Evolutionary conservation across 2,329 filamentous ascomycete genomes (phyloP), one percentile per base, ranked within the genome.

Genomic region (Colletotrichum godetiae): DNA sequence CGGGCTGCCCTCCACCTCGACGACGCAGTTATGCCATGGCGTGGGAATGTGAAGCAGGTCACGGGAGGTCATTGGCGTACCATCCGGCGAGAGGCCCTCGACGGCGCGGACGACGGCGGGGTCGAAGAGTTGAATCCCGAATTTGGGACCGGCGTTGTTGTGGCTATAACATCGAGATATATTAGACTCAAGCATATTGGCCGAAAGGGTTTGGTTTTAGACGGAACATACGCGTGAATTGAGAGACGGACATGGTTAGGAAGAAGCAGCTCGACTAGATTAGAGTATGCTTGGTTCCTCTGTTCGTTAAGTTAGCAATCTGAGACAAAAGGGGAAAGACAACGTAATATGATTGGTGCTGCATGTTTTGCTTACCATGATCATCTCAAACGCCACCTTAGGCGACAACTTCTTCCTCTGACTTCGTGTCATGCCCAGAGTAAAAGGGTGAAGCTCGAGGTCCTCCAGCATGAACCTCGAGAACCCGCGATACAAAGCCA

Each of bases 401-500:
- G 77, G 58, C 12, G 80, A 78, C 13, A 78, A 77, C 67, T 80
- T 81, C 72, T 79, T 79, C 56, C 77, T 75, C 67, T 79, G 76
- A 19, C 76, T 81, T 15, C 77, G 78, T 42, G 75, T 79, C 70
- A 79, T 75, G 4, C 61, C 58, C n/a, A 69, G 72, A 5, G 79
- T 79, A 11, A 75, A 77, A 0, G 75, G 76, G 55, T 79, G 79
- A 2, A 75, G 75, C 35, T 78, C 76, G 5, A 81, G 75, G 66
- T 82, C 81, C 67, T 82, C 78, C 31, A 82, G 76, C 80, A 82
- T 92, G 56, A 93, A 83, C 49, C 90, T 89, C 29, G 91, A 91
- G 78, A 91, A 92, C 57, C 88, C 85, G 67, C 87, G 86, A 78
- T 93, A 92, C 68, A 87, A 84, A 5, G 85, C 84, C 42, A 93